phyloP scores from a whole-genome alignment of 805 yeast species.

The Cyberlindnera nakhonratchasimensis region DNA sequence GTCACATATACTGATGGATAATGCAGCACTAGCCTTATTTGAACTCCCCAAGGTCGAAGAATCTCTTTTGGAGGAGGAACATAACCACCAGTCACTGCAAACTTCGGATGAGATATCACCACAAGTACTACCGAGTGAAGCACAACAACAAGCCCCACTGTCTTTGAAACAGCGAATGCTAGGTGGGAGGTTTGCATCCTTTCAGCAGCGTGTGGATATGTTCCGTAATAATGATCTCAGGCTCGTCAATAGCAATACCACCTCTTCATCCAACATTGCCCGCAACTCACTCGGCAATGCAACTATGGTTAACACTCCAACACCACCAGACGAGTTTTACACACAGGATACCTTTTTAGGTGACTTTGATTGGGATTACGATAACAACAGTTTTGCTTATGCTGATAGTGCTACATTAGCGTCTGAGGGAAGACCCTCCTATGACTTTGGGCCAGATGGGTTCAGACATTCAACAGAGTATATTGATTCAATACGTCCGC shows the following conservation, averaged over 20 bases:
- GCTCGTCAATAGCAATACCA: background rate
- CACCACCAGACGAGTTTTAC: conserved; percentile 18
- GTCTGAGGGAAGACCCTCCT: conserved; percentile 28
- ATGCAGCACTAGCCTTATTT: background rate
- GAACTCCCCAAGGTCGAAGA: background rate
- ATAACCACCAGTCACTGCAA: background rate
- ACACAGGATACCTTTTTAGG: conserved; percentile 14
- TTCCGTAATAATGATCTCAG: background rate
- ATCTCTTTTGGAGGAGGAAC: background rate
- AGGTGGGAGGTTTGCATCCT: conserved; percentile 2
- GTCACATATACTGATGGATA: background rate
- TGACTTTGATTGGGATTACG: conserved; percentile 17
- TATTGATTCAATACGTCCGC: conserved; percentile 35
- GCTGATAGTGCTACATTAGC: conserved; percentile 25
- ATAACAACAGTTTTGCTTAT: conserved; percentile 13
- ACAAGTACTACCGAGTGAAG: background rate
- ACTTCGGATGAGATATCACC: background rate
- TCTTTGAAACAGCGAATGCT: conserved; percentile 10
- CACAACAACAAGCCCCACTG: background rate
- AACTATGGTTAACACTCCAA: conserved; percentile 12
- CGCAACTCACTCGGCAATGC: conserved; percentile 9
- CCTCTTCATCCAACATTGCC: background rate
- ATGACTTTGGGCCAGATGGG: conserved; percentile 25
- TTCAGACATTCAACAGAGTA: conserved; percentile 40
- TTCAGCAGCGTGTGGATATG: conserved; percentile 7